Base-by-base conservation (phyloP, 208 protist species). In the Balamuthia mandrillaris region DNA sequence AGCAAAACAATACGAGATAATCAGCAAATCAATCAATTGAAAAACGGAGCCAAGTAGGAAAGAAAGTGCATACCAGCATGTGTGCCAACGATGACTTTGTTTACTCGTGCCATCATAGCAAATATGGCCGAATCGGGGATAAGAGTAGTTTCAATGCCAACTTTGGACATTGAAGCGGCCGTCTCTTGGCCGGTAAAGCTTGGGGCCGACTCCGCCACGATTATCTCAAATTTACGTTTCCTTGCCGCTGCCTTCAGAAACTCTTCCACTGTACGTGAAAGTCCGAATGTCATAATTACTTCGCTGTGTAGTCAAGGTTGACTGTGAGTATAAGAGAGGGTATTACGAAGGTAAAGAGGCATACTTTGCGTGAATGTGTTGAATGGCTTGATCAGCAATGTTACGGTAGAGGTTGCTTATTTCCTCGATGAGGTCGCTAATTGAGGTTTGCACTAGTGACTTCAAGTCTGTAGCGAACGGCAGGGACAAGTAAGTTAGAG, bases 31-130 rank as follows among this genome's bases (percentile, higher is more conserved):
- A 56, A 70, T 21, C 18, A 29, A 18, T 44, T 70, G 18, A 56
- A 29, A 70, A 70, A 70, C 61, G 21, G 61, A 61, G n/a, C n/a
- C n/a, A n/a, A n/a, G n/a, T n/a, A 70, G 21, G 45, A 33, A 70
- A 33, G 45, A 21, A 33, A 29, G 31, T 61, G 31, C n/a, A n/a
- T 35, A 87, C 75, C 95, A 35, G 90, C 94, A 81, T 97, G 94
- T 2, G 95, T 95, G 7, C 95, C 94, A 35, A 98, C 89, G n/a
- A 98, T 93, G 49, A 98, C 94, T 87, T 99, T 99, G 74, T 98
- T 98, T 52, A 98, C 97, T 49, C 96, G 93, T 18, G 93, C 90
- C 97, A 99, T 99, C 77, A 99, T 94, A 10, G 96, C 97, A 92
- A 98, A 99, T 51, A 97, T 91, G 35, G 96, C 95, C 82, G 95